phyloP scores from a whole-genome alignment of 2,329 filamentous ascomycete species.

The Colletotrichum sp. region DNA sequence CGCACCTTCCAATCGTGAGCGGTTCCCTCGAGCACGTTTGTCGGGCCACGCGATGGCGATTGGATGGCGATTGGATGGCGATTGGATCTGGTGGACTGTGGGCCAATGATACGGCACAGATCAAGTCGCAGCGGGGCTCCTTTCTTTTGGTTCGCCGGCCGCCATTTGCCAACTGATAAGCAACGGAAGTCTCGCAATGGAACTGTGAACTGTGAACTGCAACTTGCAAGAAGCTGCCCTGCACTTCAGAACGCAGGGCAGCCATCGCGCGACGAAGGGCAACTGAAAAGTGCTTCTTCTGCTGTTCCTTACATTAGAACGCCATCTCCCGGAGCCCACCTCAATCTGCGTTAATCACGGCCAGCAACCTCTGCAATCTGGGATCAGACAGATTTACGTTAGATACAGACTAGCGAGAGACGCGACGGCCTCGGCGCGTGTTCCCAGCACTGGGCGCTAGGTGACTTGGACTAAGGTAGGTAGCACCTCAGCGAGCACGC shows the following conservation, averaged over 20 bases:
- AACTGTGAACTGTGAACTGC: neutral
- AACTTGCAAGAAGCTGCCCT: neutral
- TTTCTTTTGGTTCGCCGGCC: neutral
- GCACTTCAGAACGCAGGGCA: neutral
- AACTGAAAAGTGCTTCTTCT: neutral
- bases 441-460: neutral
- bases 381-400: neutral
- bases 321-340: neutral
- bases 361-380: neutral
- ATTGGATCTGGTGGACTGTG: neutral
- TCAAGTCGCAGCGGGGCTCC: neutral
- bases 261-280: neutral
- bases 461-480: neutral
- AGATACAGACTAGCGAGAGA: neutral
- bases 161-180: slow-evolving; percentile 6
- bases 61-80: neutral
- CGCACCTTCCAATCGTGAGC: slow-evolving; percentile 6
- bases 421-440: neutral
- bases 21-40: slow-evolving; percentile 9
- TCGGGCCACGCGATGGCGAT: neutral
- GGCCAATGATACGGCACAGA: neutral
- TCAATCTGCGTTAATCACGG: neutral
- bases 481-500: neutral
- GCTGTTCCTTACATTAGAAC: neutral
- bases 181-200: neutral